Percentiles rank a stretch among this genome's conserved stretches.
Evolutionary conservation across 2,329 filamentous ascomycete species (phyloP).

Genomic region (Calycina herbarum): DNA sequence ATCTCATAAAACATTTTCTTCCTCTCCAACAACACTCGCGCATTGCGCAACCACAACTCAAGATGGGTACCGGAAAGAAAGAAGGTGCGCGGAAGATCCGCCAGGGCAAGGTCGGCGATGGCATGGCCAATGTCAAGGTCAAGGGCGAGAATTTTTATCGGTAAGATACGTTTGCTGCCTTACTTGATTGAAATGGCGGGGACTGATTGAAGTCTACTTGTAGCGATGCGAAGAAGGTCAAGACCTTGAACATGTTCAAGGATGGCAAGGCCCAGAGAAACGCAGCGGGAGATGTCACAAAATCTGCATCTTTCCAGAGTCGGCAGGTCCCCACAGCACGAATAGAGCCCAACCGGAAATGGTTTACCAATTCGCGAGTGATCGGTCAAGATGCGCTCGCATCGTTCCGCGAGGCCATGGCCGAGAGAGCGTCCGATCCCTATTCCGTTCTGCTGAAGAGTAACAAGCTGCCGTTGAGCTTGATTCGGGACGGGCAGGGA

Average conservation of each 20-base stretch:
- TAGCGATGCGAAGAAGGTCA: slow-evolving; percentile 78
- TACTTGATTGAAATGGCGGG: neutral
- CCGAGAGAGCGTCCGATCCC: slow-evolving; percentile 84
- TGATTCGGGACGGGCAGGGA: slow-evolving; percentile 78
- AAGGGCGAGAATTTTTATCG: slow-evolving; percentile 99
- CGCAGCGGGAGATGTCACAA: slow-evolving; percentile 77
- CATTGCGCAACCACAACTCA: slow-evolving; percentile 33
- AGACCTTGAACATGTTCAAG: slow-evolving; percentile 86
- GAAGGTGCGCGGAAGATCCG: slow-evolving; percentile 79
- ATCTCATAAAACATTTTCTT: slow-evolving; percentile 13
- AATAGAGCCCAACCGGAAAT: slow-evolving; percentile 94
- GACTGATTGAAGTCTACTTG: slow-evolving; percentile 16
- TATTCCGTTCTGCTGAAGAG: slow-evolving; percentile 94
- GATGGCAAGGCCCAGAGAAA: slow-evolving; percentile 83
- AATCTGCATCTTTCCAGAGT: slow-evolving; percentile 82
- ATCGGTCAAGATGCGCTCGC: slow-evolving; percentile 87
- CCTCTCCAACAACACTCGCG: slow-evolving; percentile 17
- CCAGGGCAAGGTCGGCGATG: slow-evolving; percentile 82
- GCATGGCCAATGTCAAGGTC: slow-evolving; percentile 84
- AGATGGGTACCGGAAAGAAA: slow-evolving; percentile 90
- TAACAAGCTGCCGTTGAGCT: slow-evolving; percentile 94
- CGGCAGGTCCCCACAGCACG: slow-evolving; percentile 78
- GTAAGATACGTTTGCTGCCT: slow-evolving; percentile 44
- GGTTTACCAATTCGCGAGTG: slow-evolving; percentile 91
- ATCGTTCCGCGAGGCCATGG: slow-evolving; percentile 88